Conservation (phyloP, 495 filamentous ascomycete genomes). For the Aspergillus mulundensis region DNA sequence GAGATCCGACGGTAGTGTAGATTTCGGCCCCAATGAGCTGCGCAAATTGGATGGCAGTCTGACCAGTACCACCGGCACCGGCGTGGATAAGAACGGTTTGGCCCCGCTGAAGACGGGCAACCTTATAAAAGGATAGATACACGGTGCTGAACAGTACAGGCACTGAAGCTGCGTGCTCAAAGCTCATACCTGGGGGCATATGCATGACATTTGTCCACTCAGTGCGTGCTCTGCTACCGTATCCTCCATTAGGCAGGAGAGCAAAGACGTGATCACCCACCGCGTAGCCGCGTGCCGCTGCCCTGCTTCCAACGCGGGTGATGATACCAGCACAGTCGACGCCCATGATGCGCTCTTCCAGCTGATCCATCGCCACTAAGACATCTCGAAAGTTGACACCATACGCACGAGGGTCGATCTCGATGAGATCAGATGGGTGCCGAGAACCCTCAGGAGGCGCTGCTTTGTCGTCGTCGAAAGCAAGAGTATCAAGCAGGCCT, state of each 20-base stretch:
- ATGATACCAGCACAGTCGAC: slow-evolving; percentile 44
- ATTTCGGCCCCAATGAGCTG: slow-evolving; percentile 53
- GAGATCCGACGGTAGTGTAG: slow-evolving; percentile 52
- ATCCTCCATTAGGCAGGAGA: background rate
- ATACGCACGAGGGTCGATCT: slow-evolving; percentile 23
- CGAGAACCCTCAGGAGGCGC: background rate
- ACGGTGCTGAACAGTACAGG: background rate
- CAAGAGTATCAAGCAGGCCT: slow-evolving; percentile 22
- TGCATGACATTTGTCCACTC: background rate
- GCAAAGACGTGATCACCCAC: slow-evolving; percentile 24
- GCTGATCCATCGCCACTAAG: slow-evolving; percentile 32
- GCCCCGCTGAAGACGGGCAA: background rate
- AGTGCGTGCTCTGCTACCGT: slow-evolving; percentile 29
- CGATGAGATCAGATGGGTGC: slow-evolving; percentile 5
- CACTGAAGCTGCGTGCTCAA: background rate
- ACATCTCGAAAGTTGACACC: slow-evolving; percentile 45
- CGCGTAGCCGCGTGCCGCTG: slow-evolving; percentile 18
- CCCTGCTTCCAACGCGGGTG: slow-evolving; percentile 5
- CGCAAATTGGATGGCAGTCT: slow-evolving; percentile 55
- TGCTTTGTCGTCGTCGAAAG: background rate
- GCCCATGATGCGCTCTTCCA: slow-evolving; percentile 31
- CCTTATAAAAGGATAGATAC: background rate
- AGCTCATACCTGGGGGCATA: slow-evolving; percentile 2
- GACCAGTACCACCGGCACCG: slow-evolving; percentile 55
- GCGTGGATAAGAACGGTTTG: slow-evolving; percentile 51